Conservation (phyloP, 169 alveolate genomes). For the Besnoitia besnoiti region DNA sequence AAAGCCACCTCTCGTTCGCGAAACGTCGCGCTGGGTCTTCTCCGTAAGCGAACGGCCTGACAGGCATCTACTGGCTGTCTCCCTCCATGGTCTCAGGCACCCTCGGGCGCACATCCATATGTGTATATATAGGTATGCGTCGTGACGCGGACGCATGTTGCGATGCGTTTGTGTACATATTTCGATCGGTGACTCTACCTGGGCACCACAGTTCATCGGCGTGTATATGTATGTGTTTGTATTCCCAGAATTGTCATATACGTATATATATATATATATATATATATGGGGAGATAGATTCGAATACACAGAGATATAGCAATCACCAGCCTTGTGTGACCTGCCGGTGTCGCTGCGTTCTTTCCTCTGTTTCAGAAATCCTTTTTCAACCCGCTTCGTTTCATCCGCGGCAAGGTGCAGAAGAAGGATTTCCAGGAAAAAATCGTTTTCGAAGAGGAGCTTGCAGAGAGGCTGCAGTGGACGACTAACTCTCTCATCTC, state of each 20-base stretch:
- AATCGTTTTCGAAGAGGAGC: slow-evolving; percentile 86
- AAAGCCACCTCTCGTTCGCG: slow-evolving; percentile 78
- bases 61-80: background rate
- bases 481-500: slow-evolving; percentile 94
- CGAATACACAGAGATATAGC: background rate
- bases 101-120: too few species aligned
- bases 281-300: background rate
- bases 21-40: slow-evolving; percentile 74
- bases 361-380: slow-evolving; percentile 24
- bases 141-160: too few species aligned
- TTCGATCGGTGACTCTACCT: too few species aligned
- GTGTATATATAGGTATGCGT: background rate
- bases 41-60: slow-evolving; percentile 21
- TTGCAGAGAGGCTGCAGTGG: slow-evolving; percentile 90
- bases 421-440: slow-evolving; percentile 80
- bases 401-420: slow-evolving; percentile 38
- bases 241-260: background rate
- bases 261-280: slow-evolving; percentile 7
- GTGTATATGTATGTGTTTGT: background rate
- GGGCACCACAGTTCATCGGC: too few species aligned
- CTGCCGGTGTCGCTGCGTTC: slow-evolving; percentile 28
- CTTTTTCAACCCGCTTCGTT: slow-evolving; percentile 26
- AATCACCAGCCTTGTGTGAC: too few species aligned
- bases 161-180: too few species aligned
- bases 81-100: background rate